Percentiles rank a stretch among this genome's conserved stretches.
Evolutionary conservation across 257 asterid species (phyloP).

Genomic region (Nicotiana attenuata): DNA sequence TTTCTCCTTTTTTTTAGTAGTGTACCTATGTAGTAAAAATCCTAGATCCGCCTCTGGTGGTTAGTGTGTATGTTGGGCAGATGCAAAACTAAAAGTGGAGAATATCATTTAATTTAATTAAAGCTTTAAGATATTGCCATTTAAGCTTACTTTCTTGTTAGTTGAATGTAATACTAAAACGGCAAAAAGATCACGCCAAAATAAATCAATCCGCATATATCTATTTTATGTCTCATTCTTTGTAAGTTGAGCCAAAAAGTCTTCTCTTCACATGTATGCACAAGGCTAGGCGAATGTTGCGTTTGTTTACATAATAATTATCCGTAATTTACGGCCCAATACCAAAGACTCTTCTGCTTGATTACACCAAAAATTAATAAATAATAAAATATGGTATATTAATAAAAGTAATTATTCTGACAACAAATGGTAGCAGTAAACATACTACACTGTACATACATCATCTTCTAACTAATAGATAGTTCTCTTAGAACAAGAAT

Average conservation of each 20-base stretch:
- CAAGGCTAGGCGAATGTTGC: neutral
- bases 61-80: too few relatives aligned
- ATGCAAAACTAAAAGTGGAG: too few relatives aligned
- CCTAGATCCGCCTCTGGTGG: too few relatives aligned
- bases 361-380: too few relatives aligned
- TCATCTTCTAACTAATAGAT: neutral
- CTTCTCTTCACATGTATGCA: neutral
- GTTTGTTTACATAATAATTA: neutral
- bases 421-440: neutral
- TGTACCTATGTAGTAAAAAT: too few relatives aligned
- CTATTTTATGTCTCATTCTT: neutral
- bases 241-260: neutral
- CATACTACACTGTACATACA: slow-evolving; percentile 9
- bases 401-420: too few relatives aligned
- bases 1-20: too few relatives aligned
- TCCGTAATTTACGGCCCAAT: neutral
- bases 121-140: too few relatives aligned
- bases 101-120: too few relatives aligned
- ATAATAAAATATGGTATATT: too few relatives aligned
- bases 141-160: too few relatives aligned
- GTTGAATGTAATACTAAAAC: neutral
- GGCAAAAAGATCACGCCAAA: neutral
- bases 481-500: neutral
- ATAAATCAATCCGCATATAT: neutral
- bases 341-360: neutral